phyloP scores from a whole-genome alignment of 495 filamentous ascomycete species.

The Tetracladium setigerum region DNA sequence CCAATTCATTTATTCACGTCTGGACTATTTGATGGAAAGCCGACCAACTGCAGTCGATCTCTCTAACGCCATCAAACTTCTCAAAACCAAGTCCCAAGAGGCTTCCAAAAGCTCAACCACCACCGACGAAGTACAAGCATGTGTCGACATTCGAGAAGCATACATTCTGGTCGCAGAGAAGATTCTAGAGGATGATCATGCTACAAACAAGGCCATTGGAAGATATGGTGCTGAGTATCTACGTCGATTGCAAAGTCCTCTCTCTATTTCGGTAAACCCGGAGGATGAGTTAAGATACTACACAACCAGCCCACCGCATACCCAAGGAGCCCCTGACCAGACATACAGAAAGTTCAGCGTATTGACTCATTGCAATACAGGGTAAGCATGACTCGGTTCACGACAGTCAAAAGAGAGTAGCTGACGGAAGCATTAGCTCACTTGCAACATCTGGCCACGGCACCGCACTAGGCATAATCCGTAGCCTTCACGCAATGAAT shows the following conservation, averaged over 20 bases:
- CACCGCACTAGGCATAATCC: conserved; percentile 89
- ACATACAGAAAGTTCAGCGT: conserved; percentile 52
- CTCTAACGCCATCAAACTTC: conserved; percentile 75
- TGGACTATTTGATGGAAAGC: conserved; percentile 78
- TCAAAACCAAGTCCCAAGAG: conserved; percentile 49
- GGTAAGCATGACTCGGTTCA: conserved; percentile 38
- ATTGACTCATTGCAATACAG: conserved; percentile 95
- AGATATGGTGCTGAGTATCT: conserved; percentile 81
- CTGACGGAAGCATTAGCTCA: conserved; percentile 42
- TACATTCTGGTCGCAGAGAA: conserved; percentile 75
- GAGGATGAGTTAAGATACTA: conserved; percentile 29
- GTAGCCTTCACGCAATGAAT: conserved; percentile 60
- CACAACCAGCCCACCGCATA: conserved; percentile 23
- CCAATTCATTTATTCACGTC: conserved; percentile 58
- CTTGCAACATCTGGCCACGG: conserved; percentile 95
- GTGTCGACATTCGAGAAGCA: conserved; percentile 43
- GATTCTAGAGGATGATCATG: conserved; percentile 81
- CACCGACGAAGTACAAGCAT: conserved; percentile 14
- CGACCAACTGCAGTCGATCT: conserved; percentile 94
- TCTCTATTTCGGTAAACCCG: conserved; percentile 16
- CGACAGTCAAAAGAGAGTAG: background rate
- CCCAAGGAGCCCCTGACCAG: conserved; percentile 19
- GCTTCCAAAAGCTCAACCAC: conserved; percentile 25
- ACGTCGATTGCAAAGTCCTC: conserved; percentile 30
- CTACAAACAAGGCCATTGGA: conserved; percentile 81